Evolutionary conservation across 495 filamentous ascomycete species (phyloP), one percentile per base, ranked within the genome.

Genomic region (Aspergillus ostianus): DNA sequence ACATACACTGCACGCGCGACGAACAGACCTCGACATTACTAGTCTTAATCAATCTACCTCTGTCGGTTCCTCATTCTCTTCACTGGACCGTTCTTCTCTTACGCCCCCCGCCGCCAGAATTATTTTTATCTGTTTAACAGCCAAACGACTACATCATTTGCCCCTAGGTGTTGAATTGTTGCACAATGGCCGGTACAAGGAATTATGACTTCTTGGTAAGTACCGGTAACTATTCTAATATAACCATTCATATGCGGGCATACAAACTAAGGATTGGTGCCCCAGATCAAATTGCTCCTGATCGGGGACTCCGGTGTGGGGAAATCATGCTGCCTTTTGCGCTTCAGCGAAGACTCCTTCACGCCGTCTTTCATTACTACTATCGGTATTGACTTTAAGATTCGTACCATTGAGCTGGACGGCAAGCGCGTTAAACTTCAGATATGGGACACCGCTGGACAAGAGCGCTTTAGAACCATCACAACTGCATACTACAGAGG

Each of bases 361-460:
- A 98, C 81, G 30, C 94, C 94, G 36, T 97, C 92, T 61, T 98
- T 98, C 81, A 98, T 98, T 80, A 98, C 94, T 27, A 98, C 94
- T 53, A 98, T 99, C 75, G 94, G 94, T 58, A 99, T 99, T 79
- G 94, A 99, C 76, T 98, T 98, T 81, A 98, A 98, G 82, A 98
- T 98, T 67, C 85, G 94, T 51, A 98, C 94, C 58, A 98, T 98
- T 77, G 94, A 98, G 77, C 78, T 98, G 60, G 94, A 98, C 70
- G 93, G 93, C 62, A 98, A 98, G 86, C 82, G 93, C 53, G 93
- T 98, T 59, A 98, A 98, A 81, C 80, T 98, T 70, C 94, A 98
- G 79, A 98, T 98, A 73, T 98, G 94, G 94, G 94, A 98, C 70
- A 98, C 94, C 18, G 94, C 94, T 58, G 94, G 94, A 17, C 94